Evolutionary conservation across 2,329 filamentous ascomycete genomes (phyloP).

Genomic region (Fusarium guadeloupense): DNA sequence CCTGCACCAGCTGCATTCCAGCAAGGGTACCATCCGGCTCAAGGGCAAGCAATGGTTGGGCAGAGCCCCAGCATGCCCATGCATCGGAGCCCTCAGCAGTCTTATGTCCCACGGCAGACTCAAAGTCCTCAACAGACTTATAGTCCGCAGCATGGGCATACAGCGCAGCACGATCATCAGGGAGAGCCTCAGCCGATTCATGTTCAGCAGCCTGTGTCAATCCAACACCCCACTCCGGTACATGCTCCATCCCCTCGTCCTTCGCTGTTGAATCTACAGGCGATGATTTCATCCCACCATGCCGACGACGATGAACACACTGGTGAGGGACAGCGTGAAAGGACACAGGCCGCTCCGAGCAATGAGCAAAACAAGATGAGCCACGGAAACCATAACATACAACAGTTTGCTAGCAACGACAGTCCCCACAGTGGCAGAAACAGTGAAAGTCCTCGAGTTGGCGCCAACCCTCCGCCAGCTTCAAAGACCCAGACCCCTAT

Average conservation of each 20-base stretch:
- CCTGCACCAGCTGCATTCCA: slow-evolving; percentile 53
- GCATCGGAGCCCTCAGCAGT: slow-evolving; percentile 19
- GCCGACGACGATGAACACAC: not conserved
- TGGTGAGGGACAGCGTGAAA: not conserved
- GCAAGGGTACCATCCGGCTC: slow-evolving; percentile 48
- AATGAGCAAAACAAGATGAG: not conserved
- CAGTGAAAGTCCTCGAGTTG: slow-evolving; percentile 12
- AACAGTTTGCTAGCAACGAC: slow-evolving; percentile 14
- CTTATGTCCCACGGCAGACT: slow-evolving; percentile 14
- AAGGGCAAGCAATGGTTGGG: slow-evolving; percentile 48
- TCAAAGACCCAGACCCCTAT: slow-evolving; percentile 7
- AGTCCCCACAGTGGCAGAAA: slow-evolving; percentile 19
- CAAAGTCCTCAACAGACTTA: slow-evolving; percentile 17
- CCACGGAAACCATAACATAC: slow-evolving; percentile 4
- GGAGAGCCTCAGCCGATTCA: slow-evolving; percentile 26
- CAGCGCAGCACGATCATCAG: slow-evolving; percentile 5
- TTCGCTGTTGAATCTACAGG: slow-evolving; percentile 25
- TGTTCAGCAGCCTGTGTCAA: slow-evolving; percentile 21
- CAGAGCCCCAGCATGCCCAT: slow-evolving; percentile 40
- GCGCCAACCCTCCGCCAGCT: not conserved
- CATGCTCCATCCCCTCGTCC: slow-evolving; percentile 25
- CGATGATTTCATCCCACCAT: slow-evolving; percentile 11
- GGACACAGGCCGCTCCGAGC: not conserved
- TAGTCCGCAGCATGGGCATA: slow-evolving; percentile 14
- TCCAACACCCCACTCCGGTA: slow-evolving; percentile 23